phyloP scores from a whole-genome alignment of 768 basidiomycete species.

The Boletus rubescentipes region DNA sequence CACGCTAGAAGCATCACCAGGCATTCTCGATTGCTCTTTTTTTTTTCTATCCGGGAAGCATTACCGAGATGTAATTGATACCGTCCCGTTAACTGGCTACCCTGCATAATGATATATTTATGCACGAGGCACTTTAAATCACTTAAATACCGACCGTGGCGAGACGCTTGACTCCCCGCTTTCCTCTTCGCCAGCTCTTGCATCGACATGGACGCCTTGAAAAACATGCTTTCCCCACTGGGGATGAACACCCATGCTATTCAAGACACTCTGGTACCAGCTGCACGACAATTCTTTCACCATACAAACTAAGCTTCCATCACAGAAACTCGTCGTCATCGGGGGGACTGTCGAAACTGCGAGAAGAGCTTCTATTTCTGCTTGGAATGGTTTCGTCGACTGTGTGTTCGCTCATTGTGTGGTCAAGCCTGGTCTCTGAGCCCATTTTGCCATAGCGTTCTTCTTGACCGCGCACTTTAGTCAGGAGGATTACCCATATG shows the following conservation, averaged over 20 bases:
- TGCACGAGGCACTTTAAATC: conserved; percentile 35
- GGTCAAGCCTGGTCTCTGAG: conserved; percentile 6
- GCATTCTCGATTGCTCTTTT: conserved; percentile 18
- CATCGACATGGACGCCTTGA: conserved; percentile 62
- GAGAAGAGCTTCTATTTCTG: conserved; percentile 74
- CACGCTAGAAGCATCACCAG: conserved; percentile 17
- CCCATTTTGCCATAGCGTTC: conserved; percentile 52
- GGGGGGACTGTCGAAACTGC: conserved; percentile 89
- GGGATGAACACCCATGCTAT: conserved; percentile 66
- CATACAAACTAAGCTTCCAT: not conserved
- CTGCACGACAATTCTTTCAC: conserved; percentile 14
- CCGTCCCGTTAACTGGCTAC: conserved; percentile 28
- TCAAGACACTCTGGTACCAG: conserved; percentile 71
- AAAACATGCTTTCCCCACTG: conserved; percentile 69
- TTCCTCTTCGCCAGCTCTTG: conserved; percentile 34
- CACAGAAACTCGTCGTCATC: conserved; percentile 85
- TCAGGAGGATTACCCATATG: conserved; percentile 85
- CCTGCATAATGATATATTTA: conserved; percentile 26
- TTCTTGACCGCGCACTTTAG: conserved; percentile 88
- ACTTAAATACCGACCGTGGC: conserved; percentile 40
- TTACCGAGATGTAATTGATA: conserved; percentile 34
- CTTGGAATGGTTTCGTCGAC: conserved; percentile 89
- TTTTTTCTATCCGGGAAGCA: conserved; percentile 24
- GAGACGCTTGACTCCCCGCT: conserved; percentile 28
- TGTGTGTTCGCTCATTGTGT: conserved; percentile 42